Evolutionary conservation across 495 filamentous ascomycete species (phyloP).

Genomic region (Xylaria venustula): DNA sequence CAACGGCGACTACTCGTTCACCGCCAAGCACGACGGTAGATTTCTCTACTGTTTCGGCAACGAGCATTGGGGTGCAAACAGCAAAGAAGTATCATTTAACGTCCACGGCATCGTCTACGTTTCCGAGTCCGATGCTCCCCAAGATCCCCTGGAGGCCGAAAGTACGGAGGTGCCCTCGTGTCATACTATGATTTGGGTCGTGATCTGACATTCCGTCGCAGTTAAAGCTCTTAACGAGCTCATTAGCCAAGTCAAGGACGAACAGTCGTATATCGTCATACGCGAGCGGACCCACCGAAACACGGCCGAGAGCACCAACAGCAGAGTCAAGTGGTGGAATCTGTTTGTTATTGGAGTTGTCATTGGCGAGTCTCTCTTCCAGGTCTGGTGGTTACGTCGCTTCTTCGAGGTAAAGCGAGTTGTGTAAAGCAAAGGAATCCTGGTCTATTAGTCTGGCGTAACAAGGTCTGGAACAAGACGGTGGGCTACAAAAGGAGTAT

Average conservation of each 20-base stretch:
- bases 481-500: conserved; percentile 12
- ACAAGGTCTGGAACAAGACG: conserved; percentile 17
- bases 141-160: conserved; percentile 89
- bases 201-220: conserved; percentile 29
- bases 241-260: conserved; percentile 88
- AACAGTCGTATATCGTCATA: conserved; percentile 95
- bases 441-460: conserved; percentile 28
- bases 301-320: conserved; percentile 97
- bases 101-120: conserved; percentile 99
- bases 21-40: conserved; percentile 78
- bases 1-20: conserved; percentile 91
- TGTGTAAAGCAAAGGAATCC: conserved; percentile 21
- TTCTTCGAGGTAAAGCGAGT: conserved; percentile 85
- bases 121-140: conserved; percentile 75
- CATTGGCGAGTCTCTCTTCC: conserved; percentile 89
- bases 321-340: conserved; percentile 98
- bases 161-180: conserved; percentile 44
- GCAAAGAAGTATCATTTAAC: conserved; percentile 98
- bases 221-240: conserved; percentile 84
- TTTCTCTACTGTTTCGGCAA: conserved; percentile 99
- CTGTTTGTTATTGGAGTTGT: conserved; percentile 91
- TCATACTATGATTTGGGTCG: not conserved
- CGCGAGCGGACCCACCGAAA: conserved; percentile 95
- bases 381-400: conserved; percentile 98
- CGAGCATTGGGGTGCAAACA: conserved; percentile 86